Evolutionary conservation across 2,329 filamentous ascomycete species (phyloP).

Genomic region (Fusarium cicatricum): DNA sequence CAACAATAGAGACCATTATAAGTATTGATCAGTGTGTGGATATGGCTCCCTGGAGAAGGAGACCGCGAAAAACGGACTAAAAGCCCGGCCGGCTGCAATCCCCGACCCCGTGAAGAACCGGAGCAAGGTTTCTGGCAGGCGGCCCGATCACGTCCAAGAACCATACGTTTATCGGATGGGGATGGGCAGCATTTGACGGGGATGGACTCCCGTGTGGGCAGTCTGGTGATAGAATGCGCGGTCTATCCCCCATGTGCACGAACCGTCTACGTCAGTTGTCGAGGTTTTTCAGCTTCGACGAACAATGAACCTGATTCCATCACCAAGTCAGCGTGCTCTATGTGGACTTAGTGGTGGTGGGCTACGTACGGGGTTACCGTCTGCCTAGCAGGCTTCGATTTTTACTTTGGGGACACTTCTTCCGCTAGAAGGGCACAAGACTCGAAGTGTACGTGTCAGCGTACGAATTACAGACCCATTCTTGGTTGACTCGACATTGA

Average conservation of each 20-base stretch:
- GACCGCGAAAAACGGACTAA: not conserved
- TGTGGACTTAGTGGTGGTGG: slow-evolving; percentile 12
- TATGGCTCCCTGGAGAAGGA: not conserved
- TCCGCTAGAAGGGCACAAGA: slow-evolving; percentile 19
- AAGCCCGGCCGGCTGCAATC: slow-evolving; percentile 9
- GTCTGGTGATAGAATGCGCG: slow-evolving; percentile 5
- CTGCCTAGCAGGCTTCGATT: slow-evolving; percentile 27
- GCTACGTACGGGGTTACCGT: slow-evolving; percentile 12
- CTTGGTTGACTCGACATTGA: slow-evolving; percentile 6
- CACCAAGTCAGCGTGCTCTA: slow-evolving; percentile 6
- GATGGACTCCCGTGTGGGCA: slow-evolving; percentile 3
- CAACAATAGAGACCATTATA: slow-evolving; percentile 5
- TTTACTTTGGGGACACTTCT: slow-evolving; percentile 7
- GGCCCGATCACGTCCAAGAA: slow-evolving; percentile 26
- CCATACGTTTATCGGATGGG: slow-evolving; percentile 23
- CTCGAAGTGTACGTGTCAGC: slow-evolving; percentile 21
- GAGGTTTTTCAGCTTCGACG: slow-evolving; percentile 1
- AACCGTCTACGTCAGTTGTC: slow-evolving; percentile 11
- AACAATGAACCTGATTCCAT: slow-evolving; percentile 8
- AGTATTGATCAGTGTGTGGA: not conserved
- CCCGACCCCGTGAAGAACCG: slow-evolving; percentile 2
- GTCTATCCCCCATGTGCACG: not conserved
- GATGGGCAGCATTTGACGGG: slow-evolving; percentile 15
- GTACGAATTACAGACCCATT: slow-evolving; percentile 15
- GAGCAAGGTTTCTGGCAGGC: slow-evolving; percentile 11